Conservation (phyloP, 2,329 filamentous ascomycete species). For the Bipolaris victoriae region DNA sequence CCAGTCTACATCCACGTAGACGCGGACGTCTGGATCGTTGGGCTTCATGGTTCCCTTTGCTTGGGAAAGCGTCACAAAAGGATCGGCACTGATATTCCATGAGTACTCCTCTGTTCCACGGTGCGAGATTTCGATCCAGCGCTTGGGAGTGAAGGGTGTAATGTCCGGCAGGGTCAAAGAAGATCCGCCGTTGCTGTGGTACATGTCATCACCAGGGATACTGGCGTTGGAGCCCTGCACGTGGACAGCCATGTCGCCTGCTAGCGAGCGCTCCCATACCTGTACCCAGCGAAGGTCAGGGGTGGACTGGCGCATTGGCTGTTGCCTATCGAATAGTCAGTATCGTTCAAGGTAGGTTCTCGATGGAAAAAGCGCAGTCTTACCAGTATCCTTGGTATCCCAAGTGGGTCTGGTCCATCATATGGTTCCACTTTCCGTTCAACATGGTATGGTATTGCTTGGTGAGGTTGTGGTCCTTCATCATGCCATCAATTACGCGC, state of each 20-base stretch:
- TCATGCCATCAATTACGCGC: conserved; percentile 46
- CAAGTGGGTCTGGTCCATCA: conserved; percentile 52
- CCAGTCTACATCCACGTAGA: conserved; percentile 50
- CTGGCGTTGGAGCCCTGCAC: conserved; percentile 71
- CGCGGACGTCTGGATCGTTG: conserved; percentile 39
- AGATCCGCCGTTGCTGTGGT: conserved; percentile 57
- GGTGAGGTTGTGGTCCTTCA: conserved; percentile 46
- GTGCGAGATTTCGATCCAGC: conserved; percentile 48
- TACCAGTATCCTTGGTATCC: conserved; percentile 50
- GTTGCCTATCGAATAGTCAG: conserved; percentile 59
- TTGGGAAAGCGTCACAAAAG: conserved; percentile 47
- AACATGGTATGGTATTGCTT: conserved; percentile 44
- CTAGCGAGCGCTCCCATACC: conserved; percentile 62
- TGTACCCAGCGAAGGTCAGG: conserved; percentile 68
- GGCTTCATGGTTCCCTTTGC: conserved; percentile 40
- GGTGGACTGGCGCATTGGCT: conserved; percentile 73
- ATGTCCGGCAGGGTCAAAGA: conserved; percentile 40
- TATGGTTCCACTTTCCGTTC: conserved; percentile 50
- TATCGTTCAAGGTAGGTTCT: background rate
- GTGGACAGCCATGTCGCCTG: conserved; percentile 67
- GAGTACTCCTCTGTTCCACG: conserved; percentile 39
- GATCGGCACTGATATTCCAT: conserved; percentile 47
- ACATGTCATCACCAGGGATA: conserved; percentile 70
- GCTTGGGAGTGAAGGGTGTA: conserved; percentile 43
- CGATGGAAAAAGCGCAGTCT: conserved; percentile 29